Evolutionary conservation across 257 asterid species (phyloP).

Genomic region (Echites panduratus): DNA sequence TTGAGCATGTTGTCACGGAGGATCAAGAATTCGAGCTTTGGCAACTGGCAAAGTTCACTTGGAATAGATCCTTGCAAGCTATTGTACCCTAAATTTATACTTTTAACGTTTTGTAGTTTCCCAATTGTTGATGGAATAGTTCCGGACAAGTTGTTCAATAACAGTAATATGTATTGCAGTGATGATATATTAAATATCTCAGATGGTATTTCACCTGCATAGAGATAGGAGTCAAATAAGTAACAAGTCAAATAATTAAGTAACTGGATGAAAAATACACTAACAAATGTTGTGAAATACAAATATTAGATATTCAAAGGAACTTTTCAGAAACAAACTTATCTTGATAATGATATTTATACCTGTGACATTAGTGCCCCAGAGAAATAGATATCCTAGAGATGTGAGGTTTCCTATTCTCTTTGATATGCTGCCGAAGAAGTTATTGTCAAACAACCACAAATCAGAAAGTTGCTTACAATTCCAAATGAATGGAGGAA

Average conservation of each 20-base stretch:
- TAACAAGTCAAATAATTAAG: too few relatives aligned
- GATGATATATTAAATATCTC: slow-evolving; percentile 27
- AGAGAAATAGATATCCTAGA: background rate
- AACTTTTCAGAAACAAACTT: too few relatives aligned
- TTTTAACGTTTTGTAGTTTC: slow-evolving; percentile 23
- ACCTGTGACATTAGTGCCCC: slow-evolving; percentile 19
- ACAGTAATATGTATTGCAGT: slow-evolving; percentile 1
- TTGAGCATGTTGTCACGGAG: slow-evolving; percentile 28
- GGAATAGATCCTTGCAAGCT: slow-evolving; percentile 47
- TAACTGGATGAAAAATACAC: too few relatives aligned
- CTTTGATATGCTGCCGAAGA: slow-evolving; percentile 24
- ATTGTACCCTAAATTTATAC: slow-evolving; percentile 47
- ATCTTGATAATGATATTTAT: background rate
- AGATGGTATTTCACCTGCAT: slow-evolving; percentile 24
- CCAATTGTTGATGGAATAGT: slow-evolving; percentile 37
- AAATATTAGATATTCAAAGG: too few relatives aligned
- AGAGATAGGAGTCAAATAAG: too few relatives aligned
- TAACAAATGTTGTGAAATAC: too few relatives aligned
- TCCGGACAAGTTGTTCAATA: slow-evolving; percentile 27
- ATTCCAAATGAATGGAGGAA: slow-evolving; percentile 26
- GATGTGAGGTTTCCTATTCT: slow-evolving; percentile 19
- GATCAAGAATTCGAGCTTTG: slow-evolving; percentile 36
- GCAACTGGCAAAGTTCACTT: slow-evolving; percentile 32
- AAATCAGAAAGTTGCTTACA: slow-evolving; percentile 29
- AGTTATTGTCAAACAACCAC: slow-evolving; percentile 21